Conservation (phyloP, 1,284 basidiomycete species). For the Uromyces viciae-fabae region DNA sequence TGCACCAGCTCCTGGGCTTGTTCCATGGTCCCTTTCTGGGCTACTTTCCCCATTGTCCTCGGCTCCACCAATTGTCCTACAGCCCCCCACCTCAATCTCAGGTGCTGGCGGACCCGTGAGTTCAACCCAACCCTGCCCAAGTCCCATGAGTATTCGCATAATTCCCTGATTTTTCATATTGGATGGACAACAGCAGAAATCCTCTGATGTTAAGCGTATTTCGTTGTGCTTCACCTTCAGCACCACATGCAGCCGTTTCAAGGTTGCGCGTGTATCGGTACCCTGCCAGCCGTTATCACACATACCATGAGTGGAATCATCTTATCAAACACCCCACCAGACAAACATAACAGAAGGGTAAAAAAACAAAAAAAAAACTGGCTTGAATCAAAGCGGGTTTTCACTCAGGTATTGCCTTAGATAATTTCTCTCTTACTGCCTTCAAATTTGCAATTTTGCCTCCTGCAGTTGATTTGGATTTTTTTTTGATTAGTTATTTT, state of each 20-base stretch:
- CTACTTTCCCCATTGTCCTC: background rate
- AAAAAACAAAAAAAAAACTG: background rate
- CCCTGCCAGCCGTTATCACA: background rate
- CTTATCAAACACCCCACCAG: background rate
- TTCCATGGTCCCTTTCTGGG: no score
- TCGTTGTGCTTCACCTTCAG: background rate
- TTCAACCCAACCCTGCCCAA: background rate
- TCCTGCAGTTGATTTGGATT: background rate
- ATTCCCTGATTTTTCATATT: background rate
- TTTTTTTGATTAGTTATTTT: background rate
- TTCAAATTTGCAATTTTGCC: background rate
- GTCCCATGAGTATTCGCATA: background rate
- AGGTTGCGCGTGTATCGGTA: background rate
- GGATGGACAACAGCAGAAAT: background rate
- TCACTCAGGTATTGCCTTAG: background rate
- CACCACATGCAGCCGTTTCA: background rate
- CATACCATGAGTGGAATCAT: background rate
- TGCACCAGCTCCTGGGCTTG: no score
- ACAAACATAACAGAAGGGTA: no score
- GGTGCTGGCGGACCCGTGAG: background rate
- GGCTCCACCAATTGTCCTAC: background rate
- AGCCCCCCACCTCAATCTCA: background rate
- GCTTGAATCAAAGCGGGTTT: background rate
- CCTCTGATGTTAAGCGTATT: background rate
- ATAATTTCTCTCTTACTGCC: background rate